phyloP scores from a whole-genome alignment of 331 rosid species.

The Quercus tomentella region DNA sequence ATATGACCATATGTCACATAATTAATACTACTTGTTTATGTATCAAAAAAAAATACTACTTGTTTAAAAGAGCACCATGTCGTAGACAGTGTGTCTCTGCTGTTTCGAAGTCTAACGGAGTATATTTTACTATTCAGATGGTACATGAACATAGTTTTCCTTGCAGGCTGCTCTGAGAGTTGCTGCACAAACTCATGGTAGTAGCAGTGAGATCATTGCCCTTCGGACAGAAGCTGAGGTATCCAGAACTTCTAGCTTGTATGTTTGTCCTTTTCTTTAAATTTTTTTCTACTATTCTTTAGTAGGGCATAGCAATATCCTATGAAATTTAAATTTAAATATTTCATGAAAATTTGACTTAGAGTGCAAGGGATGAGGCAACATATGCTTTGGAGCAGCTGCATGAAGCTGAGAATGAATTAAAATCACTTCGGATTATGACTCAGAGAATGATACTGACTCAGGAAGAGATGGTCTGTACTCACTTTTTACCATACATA shows the following conservation, averaged over 20 bases:
- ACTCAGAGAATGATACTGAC: slow-evolving; percentile 82
- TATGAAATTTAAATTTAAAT: slow-evolving; percentile 4
- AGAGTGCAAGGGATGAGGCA: slow-evolving; percentile 64
- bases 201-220: slow-evolving; percentile 34
- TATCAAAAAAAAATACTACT: background rate
- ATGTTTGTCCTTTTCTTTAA: slow-evolving; percentile 24
- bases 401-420: slow-evolving; percentile 46
- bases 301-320: background rate
- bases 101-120: background rate
- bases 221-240: slow-evolving; percentile 71
- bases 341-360: slow-evolving; percentile 15
- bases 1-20: background rate
- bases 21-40: background rate
- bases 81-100: background rate
- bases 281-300: slow-evolving; percentile 7
- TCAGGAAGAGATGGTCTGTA: slow-evolving; percentile 77
- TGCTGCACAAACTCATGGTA: slow-evolving; percentile 54
- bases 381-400: slow-evolving; percentile 52
- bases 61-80: background rate
- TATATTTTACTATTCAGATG: background rate
- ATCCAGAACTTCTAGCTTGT: slow-evolving; percentile 50
- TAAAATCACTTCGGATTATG: slow-evolving; percentile 39
- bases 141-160: slow-evolving; percentile 1
- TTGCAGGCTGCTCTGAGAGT: slow-evolving; percentile 74
- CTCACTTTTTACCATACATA: slow-evolving; percentile 3